Evolutionary conservation across 306 rosid genomes (phyloP).

Genomic region (Vigna mungo): DNA sequence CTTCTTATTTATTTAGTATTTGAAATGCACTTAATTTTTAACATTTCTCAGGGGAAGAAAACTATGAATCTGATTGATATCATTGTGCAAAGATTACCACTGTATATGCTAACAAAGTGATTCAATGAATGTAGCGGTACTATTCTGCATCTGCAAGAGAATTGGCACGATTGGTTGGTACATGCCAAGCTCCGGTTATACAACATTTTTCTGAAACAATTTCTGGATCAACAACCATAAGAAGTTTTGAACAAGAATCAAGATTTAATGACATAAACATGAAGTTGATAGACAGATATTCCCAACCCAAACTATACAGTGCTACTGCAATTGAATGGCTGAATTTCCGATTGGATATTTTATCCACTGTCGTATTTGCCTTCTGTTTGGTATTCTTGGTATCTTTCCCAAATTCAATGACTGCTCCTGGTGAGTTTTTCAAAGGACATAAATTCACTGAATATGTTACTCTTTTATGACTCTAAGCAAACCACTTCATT

Average conservation of each 20-base stretch:
- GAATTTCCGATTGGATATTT: slow-evolving; percentile 69
- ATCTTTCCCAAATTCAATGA: slow-evolving; percentile 67
- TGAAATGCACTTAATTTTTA: not conserved
- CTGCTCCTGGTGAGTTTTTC: slow-evolving; percentile 67
- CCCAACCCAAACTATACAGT: slow-evolving; percentile 69
- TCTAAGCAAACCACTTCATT: slow-evolving; percentile 1
- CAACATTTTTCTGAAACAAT: slow-evolving; percentile 87
- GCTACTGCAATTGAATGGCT: slow-evolving; percentile 80
- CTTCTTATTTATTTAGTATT: not conserved
- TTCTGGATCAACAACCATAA: slow-evolving; percentile 78
- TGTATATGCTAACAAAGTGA: not conserved
- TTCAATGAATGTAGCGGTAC: slow-evolving; percentile 60
- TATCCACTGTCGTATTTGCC: slow-evolving; percentile 69
- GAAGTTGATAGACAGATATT: slow-evolving; percentile 71
- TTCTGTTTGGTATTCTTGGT: slow-evolving; percentile 70
- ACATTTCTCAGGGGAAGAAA: not conserved
- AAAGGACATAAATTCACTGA: not conserved
- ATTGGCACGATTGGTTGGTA: slow-evolving; percentile 77
- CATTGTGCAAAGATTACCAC: not conserved
- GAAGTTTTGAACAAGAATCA: slow-evolving; percentile 77
- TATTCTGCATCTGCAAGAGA: slow-evolving; percentile 76
- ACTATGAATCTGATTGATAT: slow-evolving; percentile 3
- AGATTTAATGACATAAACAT: slow-evolving; percentile 71
- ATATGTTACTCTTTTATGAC: slow-evolving; percentile 7
- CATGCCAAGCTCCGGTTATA: slow-evolving; percentile 88